Conservation (phyloP, 2,329 filamentous ascomycete genomes). For the Talaromyces sp. region DNA sequence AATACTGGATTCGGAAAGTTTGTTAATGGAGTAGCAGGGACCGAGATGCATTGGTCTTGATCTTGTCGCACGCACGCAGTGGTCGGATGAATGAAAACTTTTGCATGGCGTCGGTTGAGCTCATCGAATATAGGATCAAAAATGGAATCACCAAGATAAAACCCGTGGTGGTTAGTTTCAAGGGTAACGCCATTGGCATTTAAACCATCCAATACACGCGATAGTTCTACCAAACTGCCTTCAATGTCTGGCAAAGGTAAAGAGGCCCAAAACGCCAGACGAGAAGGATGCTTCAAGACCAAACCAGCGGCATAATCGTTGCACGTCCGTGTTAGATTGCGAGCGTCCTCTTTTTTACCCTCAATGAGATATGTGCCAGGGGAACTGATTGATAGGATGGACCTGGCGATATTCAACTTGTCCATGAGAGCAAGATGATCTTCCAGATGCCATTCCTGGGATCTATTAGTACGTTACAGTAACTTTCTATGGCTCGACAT, state of each 20-base stretch:
- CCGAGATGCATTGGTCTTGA: neutral
- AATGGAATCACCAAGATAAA: constrained; percentile 47
- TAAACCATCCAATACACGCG: constrained; percentile 35
- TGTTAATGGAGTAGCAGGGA: constrained; percentile 17
- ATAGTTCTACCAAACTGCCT: constrained; percentile 46
- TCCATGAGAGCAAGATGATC: constrained; percentile 50
- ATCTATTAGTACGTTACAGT: neutral
- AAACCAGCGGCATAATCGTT: constrained; percentile 24
- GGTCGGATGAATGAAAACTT: constrained; percentile 55
- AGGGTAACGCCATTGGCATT: constrained; percentile 50
- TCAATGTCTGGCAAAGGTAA: constrained; percentile 50
- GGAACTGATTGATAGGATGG: constrained; percentile 52
- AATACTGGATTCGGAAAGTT: constrained; percentile 19
- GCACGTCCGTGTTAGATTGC: constrained; percentile 35
- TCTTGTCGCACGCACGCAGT: neutral
- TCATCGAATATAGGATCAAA: constrained; percentile 47
- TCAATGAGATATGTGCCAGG: constrained; percentile 49
- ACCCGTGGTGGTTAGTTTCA: constrained; percentile 50
- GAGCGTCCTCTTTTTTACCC: constrained; percentile 31
- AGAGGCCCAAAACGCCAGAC: constrained; percentile 52
- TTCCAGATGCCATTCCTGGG: constrained; percentile 41
- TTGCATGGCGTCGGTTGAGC: constrained; percentile 44
- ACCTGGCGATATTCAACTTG: constrained; percentile 45
- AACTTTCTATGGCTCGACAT: neutral
- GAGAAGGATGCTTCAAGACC: constrained; percentile 22